A percentile compares a stretch with the other conserved stretches of the same genome.
These are phyloP conservation scores for Rhodotorula babjevae DNA, from an alignment of 768 basidiomycete species.

Conservation along the genomic window DNA sequence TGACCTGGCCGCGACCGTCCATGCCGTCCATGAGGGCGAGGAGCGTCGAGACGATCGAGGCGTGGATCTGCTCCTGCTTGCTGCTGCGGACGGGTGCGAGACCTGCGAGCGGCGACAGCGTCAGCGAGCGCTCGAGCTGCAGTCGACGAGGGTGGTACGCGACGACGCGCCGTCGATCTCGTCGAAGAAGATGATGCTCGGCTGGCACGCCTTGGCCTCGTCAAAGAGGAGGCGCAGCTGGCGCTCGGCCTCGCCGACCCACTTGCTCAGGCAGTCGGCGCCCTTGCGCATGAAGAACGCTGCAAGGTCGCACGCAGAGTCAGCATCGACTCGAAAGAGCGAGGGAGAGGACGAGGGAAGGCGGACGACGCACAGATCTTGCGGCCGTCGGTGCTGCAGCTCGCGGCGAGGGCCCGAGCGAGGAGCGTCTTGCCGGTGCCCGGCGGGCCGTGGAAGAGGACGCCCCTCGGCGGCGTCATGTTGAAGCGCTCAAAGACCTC, in stretches of 20 bases:
- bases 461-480: slow-evolving; percentile 91
- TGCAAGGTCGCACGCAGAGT: slow-evolving; percentile 48
- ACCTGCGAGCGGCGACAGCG: too few relatives aligned
- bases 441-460: slow-evolving; percentile 95
- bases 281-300: slow-evolving; percentile 99
- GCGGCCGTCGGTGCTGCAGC: slow-evolving; percentile 76
- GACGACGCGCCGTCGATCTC: slow-evolving; percentile 76
- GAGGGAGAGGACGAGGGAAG: too few relatives aligned
- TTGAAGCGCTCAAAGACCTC: slow-evolving; percentile 92
- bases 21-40: slow-evolving; percentile 98
- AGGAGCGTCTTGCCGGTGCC: slow-evolving; percentile 97
- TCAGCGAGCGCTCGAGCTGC: too few relatives aligned
- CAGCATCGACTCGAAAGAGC: too few relatives aligned
- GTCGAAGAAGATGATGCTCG: slow-evolving; percentile 98
- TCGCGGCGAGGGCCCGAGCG: slow-evolving; percentile 88
- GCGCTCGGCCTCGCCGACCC: slow-evolving; percentile 98
- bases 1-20: slow-evolving; percentile 95
- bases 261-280: slow-evolving; percentile 94
- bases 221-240: slow-evolving; percentile 92
- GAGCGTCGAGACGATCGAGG: slow-evolving; percentile 91
- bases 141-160: neutral
- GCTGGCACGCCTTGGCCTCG: slow-evolving; percentile 85
- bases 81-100: slow-evolving; percentile 96
- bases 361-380: slow-evolving; percentile 65
- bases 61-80: slow-evolving; percentile 98